A percentile compares a stretch with the other conserved stretches of the same genome.
Evolutionary conservation across 805 yeast species (phyloP).

Genomic region (Starmerella geochares): DNA sequence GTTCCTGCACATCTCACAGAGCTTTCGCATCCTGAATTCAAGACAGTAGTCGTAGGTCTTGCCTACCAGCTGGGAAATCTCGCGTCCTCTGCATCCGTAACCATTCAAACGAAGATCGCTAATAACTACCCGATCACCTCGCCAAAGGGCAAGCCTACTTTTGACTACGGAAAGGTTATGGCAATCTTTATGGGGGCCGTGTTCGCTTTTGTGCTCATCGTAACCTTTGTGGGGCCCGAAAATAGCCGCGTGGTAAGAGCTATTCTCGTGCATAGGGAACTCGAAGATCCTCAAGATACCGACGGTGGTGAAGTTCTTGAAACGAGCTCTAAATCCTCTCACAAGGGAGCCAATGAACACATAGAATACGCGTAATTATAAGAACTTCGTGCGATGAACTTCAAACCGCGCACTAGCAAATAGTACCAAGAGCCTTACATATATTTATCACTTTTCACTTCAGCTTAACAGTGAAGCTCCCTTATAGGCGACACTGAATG

Average conservation of each 20-base stretch:
- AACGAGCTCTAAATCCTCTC: not conserved
- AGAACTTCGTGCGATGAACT: too few relatives aligned
- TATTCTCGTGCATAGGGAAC: not conserved
- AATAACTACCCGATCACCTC: constrained; percentile 43
- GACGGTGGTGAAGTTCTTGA: not conserved
- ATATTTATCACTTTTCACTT: not conserved
- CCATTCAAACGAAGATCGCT: constrained; percentile 59
- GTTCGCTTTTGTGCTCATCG: constrained; percentile 42
- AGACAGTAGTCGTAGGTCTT: constrained; percentile 52
- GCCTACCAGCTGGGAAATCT: constrained; percentile 65
- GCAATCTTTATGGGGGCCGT: constrained; percentile 59
- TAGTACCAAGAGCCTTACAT: too few relatives aligned
- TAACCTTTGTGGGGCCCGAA: constrained; percentile 51
- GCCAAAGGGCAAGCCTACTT: constrained; percentile 25
- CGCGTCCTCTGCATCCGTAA: constrained; percentile 59
- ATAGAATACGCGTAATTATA: constrained; percentile 4
- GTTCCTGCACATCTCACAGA: constrained; percentile 58
- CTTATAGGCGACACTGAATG: constrained; percentile 6
- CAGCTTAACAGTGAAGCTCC: not conserved
- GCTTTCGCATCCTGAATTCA: constrained; percentile 52
- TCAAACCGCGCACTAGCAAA: too few relatives aligned
- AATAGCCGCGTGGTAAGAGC: constrained; percentile 15
- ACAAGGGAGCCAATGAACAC: not conserved
- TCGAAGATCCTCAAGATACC: too few relatives aligned
- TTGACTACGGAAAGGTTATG: constrained; percentile 63